Conservation (phyloP, 176 grass and related monocot species). For the Tillandsia leiboldiana region DNA sequence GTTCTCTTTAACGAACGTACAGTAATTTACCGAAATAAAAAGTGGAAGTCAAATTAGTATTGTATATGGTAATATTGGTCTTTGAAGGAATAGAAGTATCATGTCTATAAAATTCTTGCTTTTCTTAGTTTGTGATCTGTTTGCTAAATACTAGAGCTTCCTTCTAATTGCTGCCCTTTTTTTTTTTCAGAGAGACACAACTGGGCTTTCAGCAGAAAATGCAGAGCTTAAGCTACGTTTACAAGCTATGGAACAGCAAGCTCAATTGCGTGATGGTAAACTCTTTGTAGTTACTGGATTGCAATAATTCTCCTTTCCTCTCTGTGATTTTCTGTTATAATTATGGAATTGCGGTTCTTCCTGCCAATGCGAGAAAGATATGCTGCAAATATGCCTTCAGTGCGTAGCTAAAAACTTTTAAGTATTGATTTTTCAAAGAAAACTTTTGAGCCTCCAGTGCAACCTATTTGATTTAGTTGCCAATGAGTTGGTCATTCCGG, state of each 20-base stretch:
- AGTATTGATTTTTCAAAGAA: too few relatives aligned
- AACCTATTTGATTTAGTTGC: too few relatives aligned
- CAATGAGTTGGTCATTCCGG: too few relatives aligned
- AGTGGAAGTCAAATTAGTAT: neutral
- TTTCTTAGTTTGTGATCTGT: neutral
- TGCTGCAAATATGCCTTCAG: neutral
- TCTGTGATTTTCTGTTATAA: too few relatives aligned
- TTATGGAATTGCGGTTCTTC: too few relatives aligned
- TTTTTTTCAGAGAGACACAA: constrained; percentile 83
- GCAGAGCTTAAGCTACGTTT: constrained; percentile 93
- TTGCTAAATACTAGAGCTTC: constrained; percentile 19
- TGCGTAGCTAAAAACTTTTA: too few relatives aligned
- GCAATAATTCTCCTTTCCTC: too few relatives aligned
- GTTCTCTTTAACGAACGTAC: too few relatives aligned
- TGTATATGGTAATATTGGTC: neutral
- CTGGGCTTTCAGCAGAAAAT: constrained; percentile 91
- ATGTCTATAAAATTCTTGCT: neutral
- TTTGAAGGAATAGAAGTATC: neutral
- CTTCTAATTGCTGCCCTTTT: constrained; percentile 16
- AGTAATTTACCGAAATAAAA: too few relatives aligned
- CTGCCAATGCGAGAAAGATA: neutral
- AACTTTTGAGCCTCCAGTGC: too few relatives aligned
- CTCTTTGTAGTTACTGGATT: neutral
- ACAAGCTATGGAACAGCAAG: constrained; percentile 96
- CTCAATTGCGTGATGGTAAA: constrained; percentile 83